A percentile compares a stretch with the other conserved stretches of the same genome.
These are phyloP conservation scores for Kwoniella europaea DNA, from an alignment of 768 basidiomycete species.

Conservation along the genomic window DNA sequence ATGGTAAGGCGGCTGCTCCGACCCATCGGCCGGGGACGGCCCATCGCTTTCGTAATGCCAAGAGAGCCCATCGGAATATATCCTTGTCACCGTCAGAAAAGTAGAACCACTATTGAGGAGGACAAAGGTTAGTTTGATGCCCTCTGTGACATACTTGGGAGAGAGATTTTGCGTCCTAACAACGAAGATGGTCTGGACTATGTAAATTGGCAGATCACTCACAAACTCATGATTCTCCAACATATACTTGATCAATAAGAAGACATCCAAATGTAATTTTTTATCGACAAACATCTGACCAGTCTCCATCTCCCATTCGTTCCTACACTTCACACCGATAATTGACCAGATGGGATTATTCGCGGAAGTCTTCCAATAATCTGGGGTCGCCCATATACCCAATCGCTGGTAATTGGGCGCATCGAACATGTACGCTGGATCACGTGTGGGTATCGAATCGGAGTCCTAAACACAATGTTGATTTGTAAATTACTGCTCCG, in stretches of 20 bases:
- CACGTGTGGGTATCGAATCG: conserved; percentile 54
- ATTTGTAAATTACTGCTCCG: not conserved
- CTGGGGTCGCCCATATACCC: conserved; percentile 57
- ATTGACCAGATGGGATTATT: conserved; percentile 60
- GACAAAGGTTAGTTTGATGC: not conserved
- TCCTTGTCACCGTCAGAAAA: conserved; percentile 61
- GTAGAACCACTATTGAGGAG: conserved; percentile 56
- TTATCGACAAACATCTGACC: conserved; percentile 62
- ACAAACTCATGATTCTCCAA: conserved; percentile 56
- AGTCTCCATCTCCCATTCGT: conserved; percentile 62
- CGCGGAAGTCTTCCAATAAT: conserved; percentile 61
- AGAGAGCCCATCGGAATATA: conserved; percentile 59
- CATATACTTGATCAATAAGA: conserved; percentile 55
- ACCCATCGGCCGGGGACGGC: conserved; percentile 61
- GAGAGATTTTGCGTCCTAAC: no score
- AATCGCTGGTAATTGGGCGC: conserved; percentile 58
- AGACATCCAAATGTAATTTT: conserved; percentile 59
- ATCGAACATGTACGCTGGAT: conserved; percentile 59
- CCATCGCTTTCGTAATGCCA: conserved; percentile 61
- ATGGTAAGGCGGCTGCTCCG: conserved; percentile 58
- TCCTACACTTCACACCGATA: conserved; percentile 60
- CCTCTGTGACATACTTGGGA: no score
- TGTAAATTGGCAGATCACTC: conserved; percentile 19
- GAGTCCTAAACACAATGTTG: conserved; percentile 37
- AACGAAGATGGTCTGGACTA: no score